Conservation (phyloP, 768 basidiomycete genomes). For the Butyriboletus loyo region DNA sequence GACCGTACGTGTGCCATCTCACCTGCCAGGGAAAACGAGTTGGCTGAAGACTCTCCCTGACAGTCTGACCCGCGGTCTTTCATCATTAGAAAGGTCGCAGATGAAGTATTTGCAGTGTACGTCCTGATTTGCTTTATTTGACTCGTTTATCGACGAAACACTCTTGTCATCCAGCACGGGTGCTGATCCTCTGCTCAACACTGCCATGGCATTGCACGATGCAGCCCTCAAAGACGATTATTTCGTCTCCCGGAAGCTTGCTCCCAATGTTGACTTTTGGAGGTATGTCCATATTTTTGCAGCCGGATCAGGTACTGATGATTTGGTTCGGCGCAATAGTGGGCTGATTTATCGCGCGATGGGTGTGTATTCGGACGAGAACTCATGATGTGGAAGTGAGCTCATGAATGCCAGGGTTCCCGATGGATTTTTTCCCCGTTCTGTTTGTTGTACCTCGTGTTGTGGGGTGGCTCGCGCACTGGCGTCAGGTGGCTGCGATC, state of each 20-base stretch:
- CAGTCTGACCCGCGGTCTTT: constrained; percentile 89
- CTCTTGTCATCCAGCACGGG: constrained; percentile 57
- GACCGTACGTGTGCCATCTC: constrained; percentile 44
- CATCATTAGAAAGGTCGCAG: constrained; percentile 86
- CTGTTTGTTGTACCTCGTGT: constrained; percentile 90
- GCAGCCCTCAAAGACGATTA: constrained; percentile 90
- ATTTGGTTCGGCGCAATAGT: constrained; percentile 34
- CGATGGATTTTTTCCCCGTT: constrained; percentile 92
- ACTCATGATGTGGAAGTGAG: not conserved
- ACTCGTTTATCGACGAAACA: not conserved
- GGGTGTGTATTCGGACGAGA: constrained; percentile 47
- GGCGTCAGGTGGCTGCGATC: constrained; percentile 62
- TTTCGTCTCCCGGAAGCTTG: constrained; percentile 75
- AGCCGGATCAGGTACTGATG: not conserved
- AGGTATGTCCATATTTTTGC: constrained; percentile 26
- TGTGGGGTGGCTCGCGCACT: constrained; percentile 91
- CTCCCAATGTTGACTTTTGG: constrained; percentile 93
- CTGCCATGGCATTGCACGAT: constrained; percentile 85
- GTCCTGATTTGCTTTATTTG: constrained; percentile 20
- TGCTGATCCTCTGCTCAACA: constrained; percentile 78
- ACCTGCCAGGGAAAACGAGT: not conserved
- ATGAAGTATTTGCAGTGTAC: constrained; percentile 88
- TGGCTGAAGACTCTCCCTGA: not conserved
- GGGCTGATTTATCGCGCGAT: constrained; percentile 90
- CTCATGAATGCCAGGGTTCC: constrained; percentile 60